Conservation (phyloP, 2,329 filamentous ascomycete genomes). For the Fonsecaea pugnacius region DNA sequence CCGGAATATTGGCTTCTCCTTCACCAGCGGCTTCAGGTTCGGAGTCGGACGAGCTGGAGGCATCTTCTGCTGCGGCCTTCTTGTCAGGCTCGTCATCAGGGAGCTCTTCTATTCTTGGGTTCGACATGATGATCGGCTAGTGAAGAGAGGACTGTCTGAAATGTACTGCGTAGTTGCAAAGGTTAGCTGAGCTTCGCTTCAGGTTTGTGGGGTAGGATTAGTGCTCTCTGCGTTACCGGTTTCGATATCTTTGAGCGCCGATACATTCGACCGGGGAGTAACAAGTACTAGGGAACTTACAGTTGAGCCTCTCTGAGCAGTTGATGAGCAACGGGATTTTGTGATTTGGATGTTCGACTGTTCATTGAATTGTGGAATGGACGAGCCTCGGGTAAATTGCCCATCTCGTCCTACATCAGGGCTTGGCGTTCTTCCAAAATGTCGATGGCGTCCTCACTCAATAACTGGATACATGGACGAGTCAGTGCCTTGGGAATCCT, state of each 20-base stretch:
- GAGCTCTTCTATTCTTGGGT: conserved; percentile 97
- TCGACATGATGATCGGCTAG: conserved; percentile 71
- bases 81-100: conserved; percentile 82
- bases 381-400: conserved; percentile 9
- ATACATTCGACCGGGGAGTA: background rate
- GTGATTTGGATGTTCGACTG: conserved; percentile 5
- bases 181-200: background rate
- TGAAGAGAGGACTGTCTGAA: background rate
- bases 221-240: background rate
- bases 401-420: background rate
- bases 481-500: background rate
- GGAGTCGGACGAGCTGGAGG: conserved; percentile 56
- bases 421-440: background rate
- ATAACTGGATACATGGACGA: background rate
- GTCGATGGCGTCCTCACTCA: too few relatives aligned
- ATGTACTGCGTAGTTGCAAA: conserved; percentile 4
- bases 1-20: conserved; percentile 68
- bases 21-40: conserved; percentile 47
- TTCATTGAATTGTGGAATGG: conserved; percentile 9
- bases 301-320: background rate
- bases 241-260: background rate
- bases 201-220: background rate
- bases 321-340: conserved; percentile 5
- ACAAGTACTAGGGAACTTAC: background rate
- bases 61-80: conserved; percentile 79